Evolutionary conservation across 2,329 filamentous ascomycete species (phyloP).

Genomic region (Rhinocladiella mackenziei): DNA sequence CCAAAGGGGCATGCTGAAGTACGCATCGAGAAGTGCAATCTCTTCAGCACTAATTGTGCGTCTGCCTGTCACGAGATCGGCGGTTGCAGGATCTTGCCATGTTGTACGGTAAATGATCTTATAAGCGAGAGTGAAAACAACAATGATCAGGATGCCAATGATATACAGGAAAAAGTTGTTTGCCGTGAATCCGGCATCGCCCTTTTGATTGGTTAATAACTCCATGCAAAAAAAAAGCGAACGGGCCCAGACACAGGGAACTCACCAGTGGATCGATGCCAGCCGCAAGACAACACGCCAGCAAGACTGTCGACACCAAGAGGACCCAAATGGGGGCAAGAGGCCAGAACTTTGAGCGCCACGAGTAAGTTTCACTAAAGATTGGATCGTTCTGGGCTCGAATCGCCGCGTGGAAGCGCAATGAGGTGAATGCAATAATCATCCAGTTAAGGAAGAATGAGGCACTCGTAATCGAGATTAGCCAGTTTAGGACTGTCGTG

Average conservation of each 20-base stretch:
- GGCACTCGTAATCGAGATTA: slow-evolving; percentile 33
- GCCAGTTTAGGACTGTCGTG: slow-evolving; percentile 30
- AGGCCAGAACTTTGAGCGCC: slow-evolving; percentile 33
- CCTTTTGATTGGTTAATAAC: no score
- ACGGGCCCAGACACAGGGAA: not conserved
- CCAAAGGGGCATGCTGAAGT: slow-evolving; percentile 28
- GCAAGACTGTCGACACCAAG: slow-evolving; percentile 24
- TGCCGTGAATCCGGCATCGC: slow-evolving; percentile 15
- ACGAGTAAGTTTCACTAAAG: slow-evolving; percentile 31
- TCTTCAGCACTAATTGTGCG: slow-evolving; percentile 27
- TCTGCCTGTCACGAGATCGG: slow-evolving; percentile 29
- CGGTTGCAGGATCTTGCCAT: slow-evolving; percentile 23
- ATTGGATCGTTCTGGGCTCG: slow-evolving; percentile 31
- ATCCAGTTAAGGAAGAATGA: slow-evolving; percentile 37
- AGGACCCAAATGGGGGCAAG: slow-evolving; percentile 32
- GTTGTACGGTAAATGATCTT: slow-evolving; percentile 30
- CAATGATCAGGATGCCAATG: slow-evolving; percentile 31
- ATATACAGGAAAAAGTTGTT: slow-evolving; percentile 33
- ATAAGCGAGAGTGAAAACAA: slow-evolving; percentile 27
- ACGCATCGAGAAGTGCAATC: slow-evolving; percentile 28
- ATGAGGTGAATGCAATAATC: slow-evolving; percentile 34
- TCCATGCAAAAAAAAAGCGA: not conserved
- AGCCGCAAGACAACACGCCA: slow-evolving; percentile 22
- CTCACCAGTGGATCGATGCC: slow-evolving; percentile 19
- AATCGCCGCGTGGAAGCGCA: slow-evolving; percentile 34